Evolutionary conservation across 306 rosid species (phyloP).

Genomic region (Quercus glauca): DNA sequence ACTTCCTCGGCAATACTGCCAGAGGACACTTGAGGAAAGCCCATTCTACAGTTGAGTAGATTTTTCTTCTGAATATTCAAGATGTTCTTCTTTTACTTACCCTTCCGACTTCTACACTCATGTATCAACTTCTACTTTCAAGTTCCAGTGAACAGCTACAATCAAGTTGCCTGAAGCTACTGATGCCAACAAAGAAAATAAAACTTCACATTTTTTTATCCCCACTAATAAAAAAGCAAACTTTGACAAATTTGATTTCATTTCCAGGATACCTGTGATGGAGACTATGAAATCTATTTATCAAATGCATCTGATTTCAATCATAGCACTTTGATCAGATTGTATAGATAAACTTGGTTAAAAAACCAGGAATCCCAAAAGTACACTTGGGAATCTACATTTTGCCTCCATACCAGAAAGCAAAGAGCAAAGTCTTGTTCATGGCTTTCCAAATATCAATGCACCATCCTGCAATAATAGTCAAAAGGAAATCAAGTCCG

Average conservation of each 20-base stretch:
- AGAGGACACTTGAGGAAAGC: constrained; percentile 62
- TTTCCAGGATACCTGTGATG: not conserved
- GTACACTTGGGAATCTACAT: not conserved
- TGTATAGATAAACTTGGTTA: not conserved
- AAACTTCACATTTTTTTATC: constrained; percentile 4
- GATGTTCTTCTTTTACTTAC: constrained; percentile 5
- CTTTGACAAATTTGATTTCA: constrained; percentile 14
- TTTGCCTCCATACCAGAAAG: not conserved
- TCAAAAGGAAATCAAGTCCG: not conserved
- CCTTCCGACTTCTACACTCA: constrained; percentile 1
- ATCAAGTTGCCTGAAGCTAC: constrained; percentile 14
- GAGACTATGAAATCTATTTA: not conserved
- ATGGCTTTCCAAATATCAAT: constrained; percentile 11
- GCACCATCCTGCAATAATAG: constrained; percentile 28
- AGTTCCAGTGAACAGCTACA: constrained; percentile 10
- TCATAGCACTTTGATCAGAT: not conserved
- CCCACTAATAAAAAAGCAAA: constrained; percentile 14
- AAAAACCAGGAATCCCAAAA: not conserved
- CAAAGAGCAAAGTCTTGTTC: not conserved
- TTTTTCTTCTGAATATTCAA: constrained; percentile 23
- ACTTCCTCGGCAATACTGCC: constrained; percentile 57
- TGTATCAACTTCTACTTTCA: constrained; percentile 9
- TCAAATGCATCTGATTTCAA: constrained; percentile 1
- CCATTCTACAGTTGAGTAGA: constrained; percentile 40
- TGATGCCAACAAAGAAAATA: not conserved